Evolutionary conservation across 2,329 filamentous ascomycete genomes (phyloP).

Genomic region (Leptoxyphium fumago): DNA sequence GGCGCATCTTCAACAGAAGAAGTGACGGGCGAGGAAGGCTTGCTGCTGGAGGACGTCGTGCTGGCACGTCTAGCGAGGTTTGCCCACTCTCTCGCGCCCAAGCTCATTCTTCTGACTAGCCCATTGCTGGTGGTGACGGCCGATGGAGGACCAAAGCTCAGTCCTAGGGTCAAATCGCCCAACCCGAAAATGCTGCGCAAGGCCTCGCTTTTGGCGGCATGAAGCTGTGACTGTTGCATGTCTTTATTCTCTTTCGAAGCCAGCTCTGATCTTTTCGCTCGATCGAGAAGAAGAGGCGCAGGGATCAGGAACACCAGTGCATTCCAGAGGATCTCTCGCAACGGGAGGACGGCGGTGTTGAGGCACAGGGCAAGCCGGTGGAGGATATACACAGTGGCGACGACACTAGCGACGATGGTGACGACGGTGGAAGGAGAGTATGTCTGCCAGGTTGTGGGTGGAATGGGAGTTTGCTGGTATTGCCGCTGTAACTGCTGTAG

Average conservation of each 20-base stretch:
- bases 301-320: slow-evolving; percentile 43
- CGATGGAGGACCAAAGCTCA: slow-evolving; percentile 10
- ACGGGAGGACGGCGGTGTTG: slow-evolving; percentile 20
- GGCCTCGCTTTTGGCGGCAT: slow-evolving; percentile 24
- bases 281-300: slow-evolving; percentile 39
- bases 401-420: slow-evolving; percentile 11
- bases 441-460: too few species aligned
- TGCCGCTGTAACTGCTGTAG: too few species aligned
- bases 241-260: slow-evolving; percentile 7
- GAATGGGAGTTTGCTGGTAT: background rate
- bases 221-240: slow-evolving; percentile 16
- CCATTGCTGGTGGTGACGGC: slow-evolving; percentile 18
- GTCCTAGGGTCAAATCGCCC: slow-evolving; percentile 22
- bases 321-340: slow-evolving; percentile 45
- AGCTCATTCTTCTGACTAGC: background rate
- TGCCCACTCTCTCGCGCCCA: background rate
- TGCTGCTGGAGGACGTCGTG: slow-evolving; percentile 5
- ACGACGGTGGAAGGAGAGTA: background rate
- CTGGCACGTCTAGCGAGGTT: background rate
- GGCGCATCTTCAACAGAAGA: slow-evolving; percentile 19
- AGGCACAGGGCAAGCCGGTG: slow-evolving; percentile 17
- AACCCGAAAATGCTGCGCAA: slow-evolving; percentile 24
- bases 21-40: slow-evolving; percentile 2
- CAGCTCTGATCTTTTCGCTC: slow-evolving; percentile 29
- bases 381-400: slow-evolving; percentile 17